Percentiles rank a stretch among this genome's conserved stretches.
Conservation (phyloP, 1,139 yeast species). For the Suhomyces taliae region DNA sequence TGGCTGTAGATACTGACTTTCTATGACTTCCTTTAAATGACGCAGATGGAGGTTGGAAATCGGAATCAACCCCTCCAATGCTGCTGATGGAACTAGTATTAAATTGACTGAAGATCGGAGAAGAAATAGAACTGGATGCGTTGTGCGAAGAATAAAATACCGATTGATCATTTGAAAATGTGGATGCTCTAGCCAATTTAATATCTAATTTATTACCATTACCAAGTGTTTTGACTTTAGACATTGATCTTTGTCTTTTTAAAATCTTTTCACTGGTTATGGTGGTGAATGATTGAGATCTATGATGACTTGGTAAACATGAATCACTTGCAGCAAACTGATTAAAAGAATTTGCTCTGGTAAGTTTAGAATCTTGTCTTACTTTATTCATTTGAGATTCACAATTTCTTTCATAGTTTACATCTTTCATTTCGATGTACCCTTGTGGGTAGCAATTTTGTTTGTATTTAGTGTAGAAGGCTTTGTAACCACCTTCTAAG, state of each 20-base stretch:
- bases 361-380: slow-evolving; percentile 56
- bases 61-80: slow-evolving; percentile 16
- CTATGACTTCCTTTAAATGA: slow-evolving; percentile 26
- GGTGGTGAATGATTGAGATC: slow-evolving; percentile 37
- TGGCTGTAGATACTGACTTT: slow-evolving; percentile 22
- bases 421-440: slow-evolving; percentile 87
- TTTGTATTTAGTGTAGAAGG: slow-evolving; percentile 60
- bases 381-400: slow-evolving; percentile 72
- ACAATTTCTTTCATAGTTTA: slow-evolving; percentile 61
- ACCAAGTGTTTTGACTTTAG: slow-evolving; percentile 12
- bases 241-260: slow-evolving; percentile 35
- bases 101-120: slow-evolving; percentile 12
- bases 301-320: slow-evolving; percentile 18
- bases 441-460: slow-evolving; percentile 68
- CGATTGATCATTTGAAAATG: slow-evolving; percentile 26
- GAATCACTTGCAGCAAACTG: slow-evolving; percentile 12
- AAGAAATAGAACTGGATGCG: slow-evolving; percentile 10
- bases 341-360: slow-evolving; percentile 31
- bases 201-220: slow-evolving; percentile 8
- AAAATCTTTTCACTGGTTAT: slow-evolving; percentile 35
- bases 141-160: slow-evolving; percentile 17
- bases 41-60: slow-evolving; percentile 37
- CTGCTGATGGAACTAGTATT: slow-evolving; percentile 4
- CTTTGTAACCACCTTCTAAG: slow-evolving; percentile 87
- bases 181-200: slow-evolving; percentile 22